A percentile compares a stretch with the other conserved stretches of the same genome.
Evolutionary conservation across 1,284 basidiomycete genomes (phyloP).

Genomic region (Ceratobasidium sp.): DNA sequence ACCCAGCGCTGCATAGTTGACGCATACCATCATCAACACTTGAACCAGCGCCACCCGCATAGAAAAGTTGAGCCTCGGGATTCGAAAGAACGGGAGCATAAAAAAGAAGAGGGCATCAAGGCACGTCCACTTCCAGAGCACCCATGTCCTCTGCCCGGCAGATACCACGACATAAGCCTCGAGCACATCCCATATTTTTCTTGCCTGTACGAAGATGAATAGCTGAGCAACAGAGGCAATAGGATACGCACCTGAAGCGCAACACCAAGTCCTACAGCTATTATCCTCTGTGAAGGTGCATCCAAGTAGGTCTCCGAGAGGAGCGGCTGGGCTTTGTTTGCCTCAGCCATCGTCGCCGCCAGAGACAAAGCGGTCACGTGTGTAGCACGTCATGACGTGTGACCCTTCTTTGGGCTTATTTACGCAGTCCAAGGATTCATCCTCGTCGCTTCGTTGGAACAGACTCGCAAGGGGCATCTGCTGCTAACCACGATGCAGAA

Average conservation of each 20-base stretch:
- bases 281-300: conserved; percentile 60
- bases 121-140: conserved; percentile 70
- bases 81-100: conserved; percentile 68
- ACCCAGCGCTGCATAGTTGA: conserved; percentile 76
- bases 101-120: conserved; percentile 69
- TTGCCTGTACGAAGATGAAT: conserved; percentile 56
- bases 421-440: no score
- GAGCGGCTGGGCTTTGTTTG: conserved; percentile 46
- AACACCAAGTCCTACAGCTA: conserved; percentile 57
- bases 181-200: conserved; percentile 69
- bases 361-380: conserved; percentile 22
- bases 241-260: conserved; percentile 56
- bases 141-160: conserved; percentile 48
- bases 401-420: background rate
- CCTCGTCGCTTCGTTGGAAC: no score
- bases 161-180: conserved; percentile 50
- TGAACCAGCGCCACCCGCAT: conserved; percentile 66
- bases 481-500: background rate
- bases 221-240: conserved; percentile 29
- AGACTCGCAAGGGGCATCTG: background rate
- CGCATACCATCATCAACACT: conserved; percentile 62
- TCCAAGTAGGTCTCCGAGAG: conserved; percentile 52
- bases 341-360: conserved; percentile 34
- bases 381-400: conserved; percentile 13
- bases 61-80: conserved; percentile 65